Evolutionary conservation across 2,329 filamentous ascomycete species (phyloP), one percentile per base, ranked within the genome.

Genomic region (Diplodia corticola): DNA sequence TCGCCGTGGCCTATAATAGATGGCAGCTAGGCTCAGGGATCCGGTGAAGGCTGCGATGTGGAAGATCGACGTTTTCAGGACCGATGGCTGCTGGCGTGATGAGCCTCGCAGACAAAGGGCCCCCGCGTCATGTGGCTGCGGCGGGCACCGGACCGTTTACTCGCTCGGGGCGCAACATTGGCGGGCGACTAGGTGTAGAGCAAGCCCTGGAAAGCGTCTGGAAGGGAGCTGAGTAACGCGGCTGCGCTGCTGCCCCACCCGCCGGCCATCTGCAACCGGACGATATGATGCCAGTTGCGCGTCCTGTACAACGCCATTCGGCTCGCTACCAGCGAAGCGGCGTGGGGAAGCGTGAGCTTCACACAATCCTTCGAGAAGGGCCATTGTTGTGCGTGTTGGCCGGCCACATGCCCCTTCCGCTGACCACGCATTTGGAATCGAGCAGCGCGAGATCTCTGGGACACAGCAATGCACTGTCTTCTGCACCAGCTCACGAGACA

Each of bases 401-500:
- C 24, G 30, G 30, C 13, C 28, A 20, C 40, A 20, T 46, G 26
- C 46, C 53, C 9, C 33, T 50, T 30, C 37, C 44, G 20, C 64
- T 50, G 64, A 37, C 54, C 46, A 37, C 53, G 53, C 64, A 66
- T 66, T 66, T 66, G 64, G 64, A 66, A 66, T 66, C 15, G 55
- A 37, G 15, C 24, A 35, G 37, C 24, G 48, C 37, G n/a, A 66
- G 50, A 44, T 60, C 54, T 22, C 57, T 66, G 54, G 46, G 37
- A 40, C n/a, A 46, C 51, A 51, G n/a, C 53, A 35, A 22, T 20
- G 55, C 64, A 35, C 33, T 66, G 64, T 50, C 59, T 65, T 51
- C 64, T 66, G 64, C 64, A 66, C 46, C 64, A 53, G 54, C 64
- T 66, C 64, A 66, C 54, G 55, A 66, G 64, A 66, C 64, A 37